These are phyloP conservation scores for Pleurotus salmoneostramineus DNA, from an alignment of 768 basidiomycete species.

Conservation along the genomic window DNA sequence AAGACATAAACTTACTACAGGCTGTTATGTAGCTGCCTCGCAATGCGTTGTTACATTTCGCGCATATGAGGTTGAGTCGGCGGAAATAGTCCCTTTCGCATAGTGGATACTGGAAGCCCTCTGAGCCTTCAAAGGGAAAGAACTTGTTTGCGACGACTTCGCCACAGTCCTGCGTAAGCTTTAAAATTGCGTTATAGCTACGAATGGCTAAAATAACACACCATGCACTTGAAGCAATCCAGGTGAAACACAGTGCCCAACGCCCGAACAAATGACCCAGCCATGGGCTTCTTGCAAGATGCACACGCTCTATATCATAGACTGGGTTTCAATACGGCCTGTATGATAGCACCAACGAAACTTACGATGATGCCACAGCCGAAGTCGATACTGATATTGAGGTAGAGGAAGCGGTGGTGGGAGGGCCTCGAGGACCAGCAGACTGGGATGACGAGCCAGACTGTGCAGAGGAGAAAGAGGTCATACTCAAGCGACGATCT, in stretches of 20 bases:
- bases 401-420: slow-evolving; percentile 53
- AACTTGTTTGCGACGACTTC: slow-evolving; percentile 97
- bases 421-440: slow-evolving; percentile 37
- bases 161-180: slow-evolving; percentile 75
- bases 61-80: slow-evolving; percentile 92
- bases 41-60: slow-evolving; percentile 90
- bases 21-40: slow-evolving; percentile 99
- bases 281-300: slow-evolving; percentile 78
- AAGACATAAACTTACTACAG: slow-evolving; percentile 60
- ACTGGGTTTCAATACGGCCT: too few relatives aligned
- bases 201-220: slow-evolving; percentile 32
- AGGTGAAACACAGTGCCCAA: slow-evolving; percentile 91
- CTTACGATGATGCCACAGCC: slow-evolving; percentile 58
- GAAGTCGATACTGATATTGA: slow-evolving; percentile 26
- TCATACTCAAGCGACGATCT: slow-evolving; percentile 38
- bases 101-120: slow-evolving; percentile 87
- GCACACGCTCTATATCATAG: slow-evolving; percentile 55
- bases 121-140: slow-evolving; percentile 93
- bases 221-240: slow-evolving; percentile 98
- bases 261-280: slow-evolving; percentile 95
- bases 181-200: slow-evolving; percentile 5
- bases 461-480: slow-evolving; percentile 50
- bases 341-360: slow-evolving; percentile 12
- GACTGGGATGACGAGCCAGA: slow-evolving; percentile 46
- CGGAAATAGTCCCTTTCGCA: slow-evolving; percentile 99